A percentile compares a stretch with the other conserved stretches of the same genome.
Evolutionary conservation across 768 basidiomycete species (phyloP).

Genomic region (Pulveroboletus sp.): DNA sequence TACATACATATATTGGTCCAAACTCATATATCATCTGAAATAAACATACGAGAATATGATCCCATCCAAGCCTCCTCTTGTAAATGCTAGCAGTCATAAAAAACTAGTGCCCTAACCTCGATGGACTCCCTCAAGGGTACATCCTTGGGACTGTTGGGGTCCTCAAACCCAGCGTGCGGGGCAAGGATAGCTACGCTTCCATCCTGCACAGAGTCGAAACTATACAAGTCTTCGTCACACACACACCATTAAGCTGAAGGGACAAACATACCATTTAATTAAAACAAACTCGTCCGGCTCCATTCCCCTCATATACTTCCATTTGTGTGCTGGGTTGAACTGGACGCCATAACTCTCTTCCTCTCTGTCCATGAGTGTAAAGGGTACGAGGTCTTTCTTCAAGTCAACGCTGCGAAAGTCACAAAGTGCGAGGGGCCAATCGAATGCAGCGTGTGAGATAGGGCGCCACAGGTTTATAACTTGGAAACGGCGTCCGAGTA

Average conservation of each 20-base stretch:
- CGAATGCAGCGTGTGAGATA: conserved; percentile 41
- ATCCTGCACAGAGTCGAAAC: conserved; percentile 35
- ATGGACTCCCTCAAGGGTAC: conserved; percentile 33
- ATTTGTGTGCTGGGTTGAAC: conserved; percentile 38
- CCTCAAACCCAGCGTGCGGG: conserved; percentile 35
- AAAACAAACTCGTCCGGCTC: conserved; percentile 44
- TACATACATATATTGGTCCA: too few species aligned
- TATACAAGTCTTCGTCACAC: not conserved
- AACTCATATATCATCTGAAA: too few species aligned
- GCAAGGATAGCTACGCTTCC: conserved; percentile 32
- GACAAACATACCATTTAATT: conserved; percentile 43
- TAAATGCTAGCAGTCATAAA: conserved; percentile 21
- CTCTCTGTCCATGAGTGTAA: conserved; percentile 37
- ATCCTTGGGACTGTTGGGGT: conserved; percentile 32
- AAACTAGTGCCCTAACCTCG: conserved; percentile 35
- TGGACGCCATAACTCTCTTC: conserved; percentile 42
- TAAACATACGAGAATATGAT: too few species aligned
- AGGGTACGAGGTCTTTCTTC: conserved; percentile 36
- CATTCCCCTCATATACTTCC: conserved; percentile 47
- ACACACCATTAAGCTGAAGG: not conserved
- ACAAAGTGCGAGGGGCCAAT: conserved; percentile 48
- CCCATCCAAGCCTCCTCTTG: too few species aligned
- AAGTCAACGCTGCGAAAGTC: conserved; percentile 44
- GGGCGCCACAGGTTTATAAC: conserved; percentile 58
- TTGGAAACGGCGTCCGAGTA: conserved; percentile 46